phyloP scores from a whole-genome alignment of 2,329 filamentous ascomycete genomes.

The Fusarium proliferatum region DNA sequence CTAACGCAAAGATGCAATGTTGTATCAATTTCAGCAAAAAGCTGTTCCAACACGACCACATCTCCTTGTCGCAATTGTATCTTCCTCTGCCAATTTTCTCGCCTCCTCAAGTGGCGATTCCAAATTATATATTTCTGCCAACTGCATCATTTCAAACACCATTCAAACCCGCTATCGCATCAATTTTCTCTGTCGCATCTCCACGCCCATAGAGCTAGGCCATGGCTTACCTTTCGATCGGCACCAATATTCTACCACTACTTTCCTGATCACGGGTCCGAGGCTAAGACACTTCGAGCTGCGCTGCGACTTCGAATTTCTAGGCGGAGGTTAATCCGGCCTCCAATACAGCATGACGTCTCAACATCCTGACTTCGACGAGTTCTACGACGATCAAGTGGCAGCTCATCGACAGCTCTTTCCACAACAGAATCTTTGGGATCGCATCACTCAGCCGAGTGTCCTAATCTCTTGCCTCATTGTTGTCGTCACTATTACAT shows the following conservation, averaged over 20 bases:
- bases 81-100: neutral
- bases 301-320: slow-evolving; percentile 25
- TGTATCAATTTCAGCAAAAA: slow-evolving; percentile 19
- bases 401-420: slow-evolving; percentile 48
- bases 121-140: neutral
- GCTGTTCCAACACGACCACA: slow-evolving; percentile 19
- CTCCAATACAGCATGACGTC: slow-evolving; percentile 48
- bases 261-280: slow-evolving; percentile 44
- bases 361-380: slow-evolving; percentile 47
- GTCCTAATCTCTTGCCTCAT: slow-evolving; percentile 51
- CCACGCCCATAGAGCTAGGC: slow-evolving; percentile 20
- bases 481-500: slow-evolving; percentile 48
- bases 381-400: slow-evolving; percentile 52
- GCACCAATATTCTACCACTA: slow-evolving; percentile 35
- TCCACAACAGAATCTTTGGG: slow-evolving; percentile 44
- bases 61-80: neutral
- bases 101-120: neutral
- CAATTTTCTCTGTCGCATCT: slow-evolving; percentile 4
- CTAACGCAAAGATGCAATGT: slow-evolving; percentile 19
- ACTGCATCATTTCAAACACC: neutral
- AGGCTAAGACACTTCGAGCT: slow-evolving; percentile 37
- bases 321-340: slow-evolving; percentile 5
- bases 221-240: slow-evolving; percentile 42
- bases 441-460: slow-evolving; percentile 50
- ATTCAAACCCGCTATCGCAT: neutral